Conservation (phyloP, 73 alveolate species). For the Blepharisma stoltei region DNA sequence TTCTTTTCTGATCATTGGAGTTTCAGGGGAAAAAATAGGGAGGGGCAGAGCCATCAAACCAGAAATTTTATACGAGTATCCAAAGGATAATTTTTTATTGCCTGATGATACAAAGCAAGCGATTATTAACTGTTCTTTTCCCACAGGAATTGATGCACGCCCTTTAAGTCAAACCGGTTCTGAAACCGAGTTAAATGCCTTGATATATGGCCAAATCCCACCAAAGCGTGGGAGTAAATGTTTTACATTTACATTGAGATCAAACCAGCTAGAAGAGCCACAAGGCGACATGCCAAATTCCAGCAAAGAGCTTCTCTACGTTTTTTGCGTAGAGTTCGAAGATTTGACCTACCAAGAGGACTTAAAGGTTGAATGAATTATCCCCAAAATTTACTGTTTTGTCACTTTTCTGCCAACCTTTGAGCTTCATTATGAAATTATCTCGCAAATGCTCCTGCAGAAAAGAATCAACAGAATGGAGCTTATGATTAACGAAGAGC, state of each 20-base stretch:
- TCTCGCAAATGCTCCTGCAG: not conserved
- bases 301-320: not conserved
- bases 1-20: too few relatives aligned
- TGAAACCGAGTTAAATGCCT: not conserved
- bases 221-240: not conserved
- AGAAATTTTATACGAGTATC: too few relatives aligned
- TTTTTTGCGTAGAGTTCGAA: slow-evolving; percentile 12
- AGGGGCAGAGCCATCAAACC: too few relatives aligned
- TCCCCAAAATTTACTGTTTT: slow-evolving; percentile 3
- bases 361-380: not conserved
- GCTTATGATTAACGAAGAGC: not conserved
- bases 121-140: not conserved
- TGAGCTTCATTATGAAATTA: slow-evolving; percentile 5
- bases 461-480: slow-evolving; percentile 12
- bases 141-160: not conserved
- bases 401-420: slow-evolving; percentile 12
- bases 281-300: not conserved
- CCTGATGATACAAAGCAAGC: too few relatives aligned
- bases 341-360: not conserved
- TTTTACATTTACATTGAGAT: not conserved
- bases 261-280: too few relatives aligned
- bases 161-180: not conserved
- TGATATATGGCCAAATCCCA: not conserved
- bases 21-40: too few relatives aligned
- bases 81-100: too few relatives aligned